phyloP scores from a whole-genome alignment of 192 early-diverging fungal species.

The Rhizophagus clarus region DNA sequence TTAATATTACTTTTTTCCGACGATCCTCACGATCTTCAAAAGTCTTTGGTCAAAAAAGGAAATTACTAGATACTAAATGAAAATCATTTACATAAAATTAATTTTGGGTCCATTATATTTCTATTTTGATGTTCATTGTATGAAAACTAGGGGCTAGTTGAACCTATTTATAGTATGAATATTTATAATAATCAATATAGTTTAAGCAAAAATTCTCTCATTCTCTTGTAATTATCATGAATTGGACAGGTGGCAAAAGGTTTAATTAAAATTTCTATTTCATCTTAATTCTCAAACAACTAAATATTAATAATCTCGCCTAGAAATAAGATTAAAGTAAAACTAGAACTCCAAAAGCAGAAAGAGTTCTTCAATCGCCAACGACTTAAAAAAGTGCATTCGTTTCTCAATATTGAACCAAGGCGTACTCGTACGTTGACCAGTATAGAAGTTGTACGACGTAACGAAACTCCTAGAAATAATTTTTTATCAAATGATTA shows the following conservation, averaged over 20 bases:
- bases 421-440: not conserved
- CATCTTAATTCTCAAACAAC: not conserved
- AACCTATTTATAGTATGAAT: too few relatives aligned
- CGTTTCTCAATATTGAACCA: not conserved
- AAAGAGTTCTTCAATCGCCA: slow-evolving; percentile 25
- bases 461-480: not conserved
- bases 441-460: slow-evolving; percentile 5
- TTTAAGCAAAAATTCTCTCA: too few relatives aligned
- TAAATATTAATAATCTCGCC: not conserved
- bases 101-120: too few relatives aligned
- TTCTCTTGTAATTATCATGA: slow-evolving; percentile 10
- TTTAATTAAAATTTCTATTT: not conserved
- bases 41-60: not conserved
- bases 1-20: not conserved
- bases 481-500: not conserved
- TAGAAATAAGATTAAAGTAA: slow-evolving; percentile 21
- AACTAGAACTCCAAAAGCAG: slow-evolving; percentile 18
- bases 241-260: slow-evolving; percentile 29
- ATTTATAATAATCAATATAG: too few relatives aligned
- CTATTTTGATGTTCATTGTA: too few relatives aligned
- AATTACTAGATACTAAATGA: not conserved
- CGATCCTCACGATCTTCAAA: not conserved
- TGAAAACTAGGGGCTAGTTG: too few relatives aligned
- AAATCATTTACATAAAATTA: not conserved
- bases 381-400: slow-evolving; percentile 8